Evolutionary conservation across 352 stramenopile genomes (phyloP), one percentile per base, ranked within the genome.

Genomic region (Phytophthora megakarya): DNA sequence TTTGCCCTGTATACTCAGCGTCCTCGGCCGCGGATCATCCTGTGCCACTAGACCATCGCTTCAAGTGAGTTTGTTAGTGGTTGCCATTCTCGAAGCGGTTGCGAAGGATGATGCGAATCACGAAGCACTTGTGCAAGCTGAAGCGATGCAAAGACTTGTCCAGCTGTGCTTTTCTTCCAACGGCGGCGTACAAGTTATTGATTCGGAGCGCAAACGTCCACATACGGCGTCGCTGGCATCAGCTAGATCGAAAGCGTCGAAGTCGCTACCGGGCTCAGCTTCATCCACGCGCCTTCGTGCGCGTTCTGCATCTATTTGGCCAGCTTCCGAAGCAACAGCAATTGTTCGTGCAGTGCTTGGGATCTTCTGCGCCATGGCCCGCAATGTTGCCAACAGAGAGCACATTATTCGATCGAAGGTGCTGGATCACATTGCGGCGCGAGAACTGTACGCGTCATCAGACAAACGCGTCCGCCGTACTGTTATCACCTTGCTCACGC

Each of bases 391-490:
- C 21, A 90, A 90, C 42, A 76, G 80, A 43, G 72, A 89, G 25
- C 79, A 76, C 16, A 64, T 91, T 3, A 86, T 90, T 52, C 74
- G 75, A 22, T 88, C 80, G 21, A 88, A 88, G 44, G 56, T 88
- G 35, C 61, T 88, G 6, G 80, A 90, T 60, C 80, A 78, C 43
- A 84, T 90, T 28, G 66, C 76, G 22, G 71, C 57, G 13, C 65
- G 66, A 6, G 75, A 78, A 21, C 45, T 90, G 25, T 90, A 90
- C 63, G 80, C 78, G 3, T 80, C 80, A 1, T 65, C 78, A 5
- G 80, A 90, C 61, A 90, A 88, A 26, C 80, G 80, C 10, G 72
- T 90, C 9, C 78, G 80, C 7, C 76, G 78, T 4, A 67, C 69
- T 2, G 78, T 88, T 16, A 83, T 90, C 51, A 84, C 78, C 1